Evolutionary conservation across 495 filamentous ascomycete species (phyloP).

Genomic region (Aspergillus egyptiacus): DNA sequence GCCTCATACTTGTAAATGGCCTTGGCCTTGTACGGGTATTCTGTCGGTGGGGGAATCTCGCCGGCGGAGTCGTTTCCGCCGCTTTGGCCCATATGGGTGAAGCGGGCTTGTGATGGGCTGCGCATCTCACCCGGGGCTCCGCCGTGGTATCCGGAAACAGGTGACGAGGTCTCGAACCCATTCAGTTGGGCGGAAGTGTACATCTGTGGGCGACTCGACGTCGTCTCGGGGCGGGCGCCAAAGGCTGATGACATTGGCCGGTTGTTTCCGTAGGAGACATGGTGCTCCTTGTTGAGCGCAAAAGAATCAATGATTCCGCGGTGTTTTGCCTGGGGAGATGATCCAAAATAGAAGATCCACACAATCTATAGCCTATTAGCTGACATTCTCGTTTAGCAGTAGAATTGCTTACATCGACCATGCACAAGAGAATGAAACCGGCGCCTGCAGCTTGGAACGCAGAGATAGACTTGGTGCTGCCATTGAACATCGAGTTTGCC

Average conservation of each 20-base stretch:
- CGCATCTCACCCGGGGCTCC: constrained; percentile 54
- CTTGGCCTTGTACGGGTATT: constrained; percentile 96
- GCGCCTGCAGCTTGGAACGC: constrained; percentile 83
- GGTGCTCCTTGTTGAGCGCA: constrained; percentile 80
- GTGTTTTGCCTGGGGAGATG: constrained; percentile 78
- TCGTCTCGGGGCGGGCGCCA: constrained; percentile 70
- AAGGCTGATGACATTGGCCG: constrained; percentile 44
- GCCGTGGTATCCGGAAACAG: constrained; percentile 72
- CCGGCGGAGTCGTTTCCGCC: constrained; percentile 22
- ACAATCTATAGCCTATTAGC: constrained; percentile 60
- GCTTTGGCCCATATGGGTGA: constrained; percentile 37
- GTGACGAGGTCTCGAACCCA: constrained; percentile 93
- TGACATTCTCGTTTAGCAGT: not conserved
- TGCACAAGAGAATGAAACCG: constrained; percentile 91
- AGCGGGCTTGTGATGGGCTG: constrained; percentile 53
- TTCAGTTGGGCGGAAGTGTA: constrained; percentile 93
- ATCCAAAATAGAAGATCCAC: constrained; percentile 99
- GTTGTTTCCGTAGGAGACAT: constrained; percentile 58
- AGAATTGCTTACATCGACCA: constrained; percentile 68
- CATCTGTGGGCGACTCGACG: constrained; percentile 82
- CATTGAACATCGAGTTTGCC: constrained; percentile 76
- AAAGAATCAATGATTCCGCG: constrained; percentile 94
- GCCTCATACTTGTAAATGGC: constrained; percentile 98
- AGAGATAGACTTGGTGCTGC: constrained; percentile 37
- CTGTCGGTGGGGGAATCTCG: constrained; percentile 75